A percentile compares a stretch with the other conserved stretches of the same genome.
Conservation (phyloP, 331 rosid genomes). For the Malus hybrid region DNA sequence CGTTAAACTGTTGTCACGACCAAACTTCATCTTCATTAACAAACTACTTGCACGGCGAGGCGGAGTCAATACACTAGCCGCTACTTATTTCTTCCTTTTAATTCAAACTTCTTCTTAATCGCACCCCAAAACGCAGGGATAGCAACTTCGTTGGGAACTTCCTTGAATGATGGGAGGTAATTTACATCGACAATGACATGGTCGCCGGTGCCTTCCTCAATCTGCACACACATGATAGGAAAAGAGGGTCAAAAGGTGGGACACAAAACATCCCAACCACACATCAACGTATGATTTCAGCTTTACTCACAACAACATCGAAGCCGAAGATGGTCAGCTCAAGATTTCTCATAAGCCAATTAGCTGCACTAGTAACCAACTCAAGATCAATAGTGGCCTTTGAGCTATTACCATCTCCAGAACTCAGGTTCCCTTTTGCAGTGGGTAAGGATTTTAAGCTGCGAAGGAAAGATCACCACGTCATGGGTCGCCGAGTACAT, state of each 20-base stretch:
- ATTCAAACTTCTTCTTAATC: conserved; percentile 52
- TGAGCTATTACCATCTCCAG: conserved; percentile 13
- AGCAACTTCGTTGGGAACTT: conserved; percentile 63
- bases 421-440: conserved; percentile 16
- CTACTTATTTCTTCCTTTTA: background rate
- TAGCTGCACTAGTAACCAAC: conserved; percentile 54
- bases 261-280: background rate
- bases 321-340: conserved; percentile 73
- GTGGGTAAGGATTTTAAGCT: conserved; percentile 73
- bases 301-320: conserved; percentile 64
- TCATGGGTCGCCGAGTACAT: background rate
- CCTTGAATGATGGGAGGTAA: conserved; percentile 92
- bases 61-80: background rate
- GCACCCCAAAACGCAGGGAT: conserved; percentile 85
- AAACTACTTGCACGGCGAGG: background rate
- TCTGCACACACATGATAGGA: conserved; percentile 23
- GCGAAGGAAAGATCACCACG: background rate
- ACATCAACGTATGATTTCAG: background rate
- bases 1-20: background rate
- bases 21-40: background rate
- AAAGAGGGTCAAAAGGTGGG: background rate
- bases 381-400: conserved; percentile 36
- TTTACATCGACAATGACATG: conserved; percentile 93
- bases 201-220: conserved; percentile 66
- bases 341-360: conserved; percentile 60